Evolutionary conservation across 2,329 filamentous ascomycete species (phyloP).

Genomic region (Monosporascus sp.): DNA sequence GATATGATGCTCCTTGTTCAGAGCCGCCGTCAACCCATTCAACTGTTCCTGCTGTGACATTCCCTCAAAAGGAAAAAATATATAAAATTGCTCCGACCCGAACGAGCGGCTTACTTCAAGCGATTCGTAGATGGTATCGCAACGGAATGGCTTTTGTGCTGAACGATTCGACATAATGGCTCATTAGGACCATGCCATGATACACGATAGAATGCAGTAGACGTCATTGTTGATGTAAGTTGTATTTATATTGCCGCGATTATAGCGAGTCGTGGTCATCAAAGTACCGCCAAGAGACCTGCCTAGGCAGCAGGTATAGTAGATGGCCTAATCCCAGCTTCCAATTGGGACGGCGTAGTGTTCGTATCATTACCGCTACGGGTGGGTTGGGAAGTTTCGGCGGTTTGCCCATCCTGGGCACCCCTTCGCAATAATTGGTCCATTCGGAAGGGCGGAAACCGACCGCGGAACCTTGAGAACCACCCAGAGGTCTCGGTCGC

Average conservation of each 20-base stretch:
- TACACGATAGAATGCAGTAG: not conserved
- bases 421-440: slow-evolving; percentile 18
- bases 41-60: too few species aligned
- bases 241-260: slow-evolving; percentile 1
- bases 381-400: slow-evolving; percentile 2
- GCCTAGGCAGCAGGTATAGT: not conserved
- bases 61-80: not conserved
- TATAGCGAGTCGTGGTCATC: not conserved
- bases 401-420: slow-evolving; percentile 13
- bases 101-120: not conserved
- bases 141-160: not conserved
- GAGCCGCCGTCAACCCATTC: too few species aligned
- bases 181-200: slow-evolving; percentile 3
- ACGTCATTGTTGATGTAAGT: not conserved
- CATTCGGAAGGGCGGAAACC: slow-evolving; percentile 21
- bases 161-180: not conserved
- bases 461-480: slow-evolving; percentile 18
- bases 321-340: slow-evolving; percentile 34
- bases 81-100: not conserved
- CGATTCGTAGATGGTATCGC: not conserved
- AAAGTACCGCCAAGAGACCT: not conserved
- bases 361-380: slow-evolving; percentile 11
- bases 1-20: too few species aligned
- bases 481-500: slow-evolving; percentile 9
- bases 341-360: slow-evolving; percentile 41